Percentiles rank a stretch among this genome's conserved stretches.
Evolutionary conservation across 495 filamentous ascomycete genomes (phyloP).

Genomic region (Neurospora discreta): DNA sequence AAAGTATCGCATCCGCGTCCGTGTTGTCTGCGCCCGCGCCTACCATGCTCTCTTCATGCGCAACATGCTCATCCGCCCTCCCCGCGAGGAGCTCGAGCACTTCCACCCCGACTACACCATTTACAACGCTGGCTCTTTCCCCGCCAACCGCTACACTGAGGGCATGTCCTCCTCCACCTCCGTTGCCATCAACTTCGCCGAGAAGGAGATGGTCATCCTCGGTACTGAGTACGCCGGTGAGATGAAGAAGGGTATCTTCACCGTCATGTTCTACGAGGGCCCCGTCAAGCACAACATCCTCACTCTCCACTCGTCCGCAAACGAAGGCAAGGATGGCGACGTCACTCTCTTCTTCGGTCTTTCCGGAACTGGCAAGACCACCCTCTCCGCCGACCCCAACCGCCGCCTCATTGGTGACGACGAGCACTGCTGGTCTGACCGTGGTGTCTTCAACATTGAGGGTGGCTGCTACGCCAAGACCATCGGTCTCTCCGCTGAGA

Average conservation of each 20-base stretch:
- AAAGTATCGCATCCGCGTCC: constrained; percentile 94
- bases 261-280: constrained; percentile 99
- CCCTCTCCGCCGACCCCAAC: constrained; percentile 92
- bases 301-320: constrained; percentile 95
- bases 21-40: constrained; percentile 94
- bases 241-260: constrained; percentile 99
- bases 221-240: constrained; percentile 98
- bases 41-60: constrained; percentile 99
- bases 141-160: constrained; percentile 93
- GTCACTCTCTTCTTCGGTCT: constrained; percentile 99
- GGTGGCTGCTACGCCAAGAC: constrained; percentile 99
- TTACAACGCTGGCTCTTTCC: constrained; percentile 98
- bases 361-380: constrained; percentile 97
- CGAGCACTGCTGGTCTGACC: constrained; percentile 98
- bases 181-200: constrained; percentile 70
- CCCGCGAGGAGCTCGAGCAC: constrained; percentile 77
- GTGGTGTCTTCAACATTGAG: constrained; percentile 98
- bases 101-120: constrained; percentile 99
- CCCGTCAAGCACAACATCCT: constrained; percentile 98
- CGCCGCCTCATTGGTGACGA: constrained; percentile 94
- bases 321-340: constrained; percentile 81
- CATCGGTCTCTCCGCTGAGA: constrained; percentile 94
- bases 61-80: constrained; percentile 98
- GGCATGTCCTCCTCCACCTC: constrained; percentile 91
- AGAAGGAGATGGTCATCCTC: constrained; percentile 87